Evolutionary conservation across 352 stramenopile genomes (phyloP).

Genomic region (Phytopythium litorale): DNA sequence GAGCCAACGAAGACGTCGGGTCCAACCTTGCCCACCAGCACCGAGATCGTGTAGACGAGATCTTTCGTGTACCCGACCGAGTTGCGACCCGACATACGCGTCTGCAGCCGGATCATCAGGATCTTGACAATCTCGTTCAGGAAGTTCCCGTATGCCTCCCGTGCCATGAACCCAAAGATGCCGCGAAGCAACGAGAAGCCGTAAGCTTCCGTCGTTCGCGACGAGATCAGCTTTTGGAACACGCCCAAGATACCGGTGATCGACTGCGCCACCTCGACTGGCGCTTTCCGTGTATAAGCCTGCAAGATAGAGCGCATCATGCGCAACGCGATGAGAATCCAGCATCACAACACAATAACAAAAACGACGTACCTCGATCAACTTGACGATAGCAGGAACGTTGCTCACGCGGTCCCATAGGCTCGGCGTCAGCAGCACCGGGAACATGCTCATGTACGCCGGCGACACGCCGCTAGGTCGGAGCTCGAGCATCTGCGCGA

Average conservation of each 20-base stretch:
- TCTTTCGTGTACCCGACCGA: conserved; percentile 79
- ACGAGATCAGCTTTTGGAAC: conserved; percentile 98
- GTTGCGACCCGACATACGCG: conserved; percentile 88
- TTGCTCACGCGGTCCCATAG: conserved; percentile 98
- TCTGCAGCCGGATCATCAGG: conserved; percentile 93
- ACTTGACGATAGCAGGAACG: conserved; percentile 94
- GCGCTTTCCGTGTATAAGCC: conserved; percentile 95
- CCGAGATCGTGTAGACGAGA: conserved; percentile 87
- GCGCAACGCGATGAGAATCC: not conserved
- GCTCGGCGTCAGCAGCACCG: conserved; percentile 90
- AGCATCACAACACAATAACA: not conserved
- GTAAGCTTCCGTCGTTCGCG: conserved; percentile 89
- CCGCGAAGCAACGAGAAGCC: conserved; percentile 92
- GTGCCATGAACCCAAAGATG: conserved; percentile 88
- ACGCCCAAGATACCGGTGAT: conserved; percentile 92
- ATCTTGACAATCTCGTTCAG: conserved; percentile 94
- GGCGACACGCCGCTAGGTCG: conserved; percentile 81
- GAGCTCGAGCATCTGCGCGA: conserved; percentile 97
- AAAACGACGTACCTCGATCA: conserved; percentile 74
- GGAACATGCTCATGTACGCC: conserved; percentile 96
- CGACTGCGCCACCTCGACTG: conserved; percentile 80
- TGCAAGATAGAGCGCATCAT: conserved; percentile 5
- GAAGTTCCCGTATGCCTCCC: conserved; percentile 63
- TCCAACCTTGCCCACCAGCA: conserved; percentile 89
- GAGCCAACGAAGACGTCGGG: conserved; percentile 68